Conservation (phyloP, 2,329 filamentous ascomycete genomes). For the Arthroderma uncinatum region DNA sequence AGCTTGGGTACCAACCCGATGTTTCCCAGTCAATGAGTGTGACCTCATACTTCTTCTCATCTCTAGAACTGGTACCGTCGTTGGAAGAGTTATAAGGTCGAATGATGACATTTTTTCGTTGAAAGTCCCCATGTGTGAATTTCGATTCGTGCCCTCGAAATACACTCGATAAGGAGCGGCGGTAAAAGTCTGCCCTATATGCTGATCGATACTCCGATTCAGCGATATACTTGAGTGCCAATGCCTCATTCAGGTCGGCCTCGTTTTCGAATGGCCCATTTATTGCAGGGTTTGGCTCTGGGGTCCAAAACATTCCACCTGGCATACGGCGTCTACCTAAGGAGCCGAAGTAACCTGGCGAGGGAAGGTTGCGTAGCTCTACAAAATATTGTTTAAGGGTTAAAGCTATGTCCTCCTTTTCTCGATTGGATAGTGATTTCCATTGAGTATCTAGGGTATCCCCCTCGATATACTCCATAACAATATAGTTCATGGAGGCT, state of each 20-base stretch:
- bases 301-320: conserved; percentile 23
- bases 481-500: conserved; percentile 19
- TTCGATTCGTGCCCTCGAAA: conserved; percentile 18
- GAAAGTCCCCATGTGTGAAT: conserved; percentile 26
- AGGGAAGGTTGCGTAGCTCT: conserved; percentile 20
- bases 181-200: conserved; percentile 21
- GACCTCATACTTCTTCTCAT: conserved; percentile 15
- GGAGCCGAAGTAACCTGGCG: conserved; percentile 22
- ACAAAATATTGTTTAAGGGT: conserved; percentile 17
- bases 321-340: conserved; percentile 19
- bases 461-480: conserved; percentile 25
- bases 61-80: neutral
- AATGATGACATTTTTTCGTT: conserved; percentile 25
- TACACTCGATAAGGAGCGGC: conserved; percentile 17
- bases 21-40: conserved; percentile 33
- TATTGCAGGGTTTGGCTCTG: conserved; percentile 16
- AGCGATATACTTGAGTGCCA: conserved; percentile 20
- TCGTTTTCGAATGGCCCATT: conserved; percentile 24
- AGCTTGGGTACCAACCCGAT: conserved; percentile 29
- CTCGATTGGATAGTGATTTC: conserved; percentile 14
- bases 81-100: neutral
- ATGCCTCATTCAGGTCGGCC: conserved; percentile 20
- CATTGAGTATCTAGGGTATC: conserved; percentile 18
- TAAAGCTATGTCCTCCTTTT: conserved; percentile 19
- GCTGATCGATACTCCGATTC: conserved; percentile 6